A percentile compares a stretch with the other conserved stretches of the same genome.
phyloP scores from a whole-genome alignment of 768 basidiomycete species.

The Tephrocybe sp. region DNA sequence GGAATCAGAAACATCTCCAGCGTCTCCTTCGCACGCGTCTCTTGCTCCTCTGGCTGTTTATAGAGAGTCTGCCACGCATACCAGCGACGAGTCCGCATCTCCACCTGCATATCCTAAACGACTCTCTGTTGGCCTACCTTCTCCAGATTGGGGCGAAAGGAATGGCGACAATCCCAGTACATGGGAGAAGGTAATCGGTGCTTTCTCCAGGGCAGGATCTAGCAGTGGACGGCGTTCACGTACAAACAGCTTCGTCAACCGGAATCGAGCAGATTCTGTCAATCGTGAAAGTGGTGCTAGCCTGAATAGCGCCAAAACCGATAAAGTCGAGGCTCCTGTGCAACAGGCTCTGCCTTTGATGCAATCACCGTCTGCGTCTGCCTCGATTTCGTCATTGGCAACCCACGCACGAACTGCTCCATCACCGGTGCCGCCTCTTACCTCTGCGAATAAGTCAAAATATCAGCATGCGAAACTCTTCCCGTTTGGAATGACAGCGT shows the following conservation, averaged over 20 bases:
- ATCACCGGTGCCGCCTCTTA: slow-evolving; percentile 78
- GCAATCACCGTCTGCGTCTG: slow-evolving; percentile 65
- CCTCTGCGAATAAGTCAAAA: slow-evolving; percentile 65
- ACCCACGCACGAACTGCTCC: slow-evolving; percentile 56
- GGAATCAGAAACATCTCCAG: slow-evolving; percentile 61
- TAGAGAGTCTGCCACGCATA: slow-evolving; percentile 34
- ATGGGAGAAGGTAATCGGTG: slow-evolving; percentile 73
- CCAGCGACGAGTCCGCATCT: slow-evolving; percentile 48
- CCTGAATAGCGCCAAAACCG: slow-evolving; percentile 58
- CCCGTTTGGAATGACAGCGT: slow-evolving; percentile 76
- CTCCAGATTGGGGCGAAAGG: slow-evolving; percentile 53
- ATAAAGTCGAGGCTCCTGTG: slow-evolving; percentile 42
- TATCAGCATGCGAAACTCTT: slow-evolving; percentile 81
- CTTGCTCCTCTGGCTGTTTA: slow-evolving; percentile 49
- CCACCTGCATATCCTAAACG: slow-evolving; percentile 58
- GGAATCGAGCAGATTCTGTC: slow-evolving; percentile 69
- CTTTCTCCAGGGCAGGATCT: slow-evolving; percentile 65
- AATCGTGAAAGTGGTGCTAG: slow-evolving; percentile 78
- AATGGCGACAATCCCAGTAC: slow-evolving; percentile 51
- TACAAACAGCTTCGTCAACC: slow-evolving; percentile 69
- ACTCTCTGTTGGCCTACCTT: slow-evolving; percentile 63
- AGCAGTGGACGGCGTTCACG: slow-evolving; percentile 73
- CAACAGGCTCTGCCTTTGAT: slow-evolving; percentile 44
- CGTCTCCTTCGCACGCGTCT: slow-evolving; percentile 39
- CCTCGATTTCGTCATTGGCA: slow-evolving; percentile 64